Evolutionary conservation across 768 basidiomycete species (phyloP).

Genomic region (Gloeopeniophorella convolvens): DNA sequence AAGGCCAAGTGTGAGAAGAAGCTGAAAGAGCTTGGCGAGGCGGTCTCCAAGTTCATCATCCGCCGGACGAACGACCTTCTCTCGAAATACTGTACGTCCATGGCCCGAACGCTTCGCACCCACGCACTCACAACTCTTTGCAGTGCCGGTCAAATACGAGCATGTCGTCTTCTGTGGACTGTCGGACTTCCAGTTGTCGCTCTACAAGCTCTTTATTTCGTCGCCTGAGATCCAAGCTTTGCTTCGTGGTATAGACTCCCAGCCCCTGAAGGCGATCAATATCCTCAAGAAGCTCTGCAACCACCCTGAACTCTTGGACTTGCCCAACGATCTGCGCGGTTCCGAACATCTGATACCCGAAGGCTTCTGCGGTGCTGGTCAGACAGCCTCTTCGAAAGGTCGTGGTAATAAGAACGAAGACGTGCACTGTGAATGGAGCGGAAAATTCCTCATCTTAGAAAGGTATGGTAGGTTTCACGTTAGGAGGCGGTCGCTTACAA

Average conservation of each 20-base stretch:
- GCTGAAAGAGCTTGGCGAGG: constrained; percentile 80
- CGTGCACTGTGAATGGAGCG: constrained; percentile 78
- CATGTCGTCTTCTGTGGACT: constrained; percentile 92
- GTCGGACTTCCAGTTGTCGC: constrained; percentile 73
- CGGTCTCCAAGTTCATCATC: constrained; percentile 93
- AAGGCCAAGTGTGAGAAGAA: constrained; percentile 85
- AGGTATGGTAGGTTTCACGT: constrained; percentile 42
- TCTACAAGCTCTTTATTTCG: constrained; percentile 87
- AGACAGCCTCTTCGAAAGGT: constrained; percentile 30
- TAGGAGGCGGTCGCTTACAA: neutral
- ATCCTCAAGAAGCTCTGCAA: constrained; percentile 94
- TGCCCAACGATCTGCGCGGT: constrained; percentile 79
- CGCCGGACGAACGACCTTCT: constrained; percentile 89
- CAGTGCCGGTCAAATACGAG: constrained; percentile 99
- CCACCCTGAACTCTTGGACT: constrained; percentile 83
- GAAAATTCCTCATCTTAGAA: constrained; percentile 91
- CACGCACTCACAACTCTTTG: neutral
- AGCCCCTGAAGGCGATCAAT: constrained; percentile 95
- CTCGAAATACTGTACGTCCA: constrained; percentile 81
- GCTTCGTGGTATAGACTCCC: constrained; percentile 79
- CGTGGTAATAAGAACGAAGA: constrained; percentile 38
- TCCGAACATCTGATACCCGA: constrained; percentile 77
- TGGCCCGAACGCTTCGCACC: neutral
- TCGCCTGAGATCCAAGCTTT: constrained; percentile 90
- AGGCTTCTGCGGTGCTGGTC: constrained; percentile 61